A percentile compares a stretch with the other conserved stretches of the same genome.
Evolutionary conservation across 2,329 filamentous ascomycete species (phyloP).

Genomic region (Ophiostoma sp.): DNA sequence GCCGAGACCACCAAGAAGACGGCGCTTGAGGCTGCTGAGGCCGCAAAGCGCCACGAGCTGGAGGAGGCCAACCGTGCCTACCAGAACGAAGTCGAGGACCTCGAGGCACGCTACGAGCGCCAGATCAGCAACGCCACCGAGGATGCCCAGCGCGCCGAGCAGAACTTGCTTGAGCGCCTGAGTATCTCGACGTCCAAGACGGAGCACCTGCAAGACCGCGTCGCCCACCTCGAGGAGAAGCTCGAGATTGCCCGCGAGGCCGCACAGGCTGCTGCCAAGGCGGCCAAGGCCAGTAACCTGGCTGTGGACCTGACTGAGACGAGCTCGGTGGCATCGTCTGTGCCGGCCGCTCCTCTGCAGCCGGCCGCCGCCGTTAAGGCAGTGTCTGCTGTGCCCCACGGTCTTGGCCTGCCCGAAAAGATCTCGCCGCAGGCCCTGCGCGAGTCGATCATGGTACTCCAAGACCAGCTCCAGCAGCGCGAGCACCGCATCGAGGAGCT

Average conservation of each 20-base stretch:
- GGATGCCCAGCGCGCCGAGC: conserved; percentile 77
- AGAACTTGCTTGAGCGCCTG: conserved; percentile 77
- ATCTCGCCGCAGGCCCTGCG: conserved; percentile 92
- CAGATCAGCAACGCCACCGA: conserved; percentile 73
- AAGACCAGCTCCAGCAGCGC: conserved; percentile 94
- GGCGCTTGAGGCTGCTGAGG: conserved; percentile 20
- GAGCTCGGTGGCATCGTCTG: neutral
- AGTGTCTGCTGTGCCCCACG: conserved; percentile 39
- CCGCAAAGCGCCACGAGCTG: conserved; percentile 47
- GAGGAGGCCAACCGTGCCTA: conserved; percentile 58
- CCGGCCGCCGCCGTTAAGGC: conserved; percentile 38
- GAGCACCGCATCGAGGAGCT: conserved; percentile 87
- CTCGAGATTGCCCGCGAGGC: conserved; percentile 87
- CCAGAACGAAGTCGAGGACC: conserved; percentile 69
- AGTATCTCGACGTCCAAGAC: conserved; percentile 81
- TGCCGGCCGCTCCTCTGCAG: conserved; percentile 32
- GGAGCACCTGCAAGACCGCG: conserved; percentile 81
- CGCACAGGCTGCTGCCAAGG: conserved; percentile 77
- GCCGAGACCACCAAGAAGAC: conserved; percentile 63
- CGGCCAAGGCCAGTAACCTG: conserved; percentile 52
- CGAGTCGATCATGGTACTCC: conserved; percentile 92
- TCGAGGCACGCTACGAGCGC: conserved; percentile 73
- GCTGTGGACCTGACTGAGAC: conserved; percentile 37
- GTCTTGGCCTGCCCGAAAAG: conserved; percentile 68
- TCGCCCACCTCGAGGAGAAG: conserved; percentile 83